A percentile compares a stretch with the other conserved stretches of the same genome.
phyloP scores from a whole-genome alignment of 2,329 filamentous ascomycete species.

The Esteya vermicola region DNA sequence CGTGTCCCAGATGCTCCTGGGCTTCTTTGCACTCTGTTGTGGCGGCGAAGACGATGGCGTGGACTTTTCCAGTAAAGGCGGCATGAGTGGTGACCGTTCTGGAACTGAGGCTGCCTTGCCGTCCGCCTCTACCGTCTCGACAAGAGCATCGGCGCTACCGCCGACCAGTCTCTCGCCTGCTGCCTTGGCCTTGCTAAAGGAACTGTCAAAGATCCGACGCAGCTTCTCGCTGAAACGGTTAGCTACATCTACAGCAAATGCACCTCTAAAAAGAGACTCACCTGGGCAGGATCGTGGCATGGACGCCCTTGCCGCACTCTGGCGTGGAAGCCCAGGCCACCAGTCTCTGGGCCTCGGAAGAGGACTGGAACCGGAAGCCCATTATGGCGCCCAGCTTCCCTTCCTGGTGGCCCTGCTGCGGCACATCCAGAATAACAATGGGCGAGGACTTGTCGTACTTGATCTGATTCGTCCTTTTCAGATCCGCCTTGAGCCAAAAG shows the following conservation, averaged over 20 bases:
- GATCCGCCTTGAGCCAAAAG: conserved; percentile 2
- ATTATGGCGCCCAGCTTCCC: not conserved
- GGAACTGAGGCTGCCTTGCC: not conserved
- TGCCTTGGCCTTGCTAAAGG: not conserved
- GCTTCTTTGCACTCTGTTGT: no score
- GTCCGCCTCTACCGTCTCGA: not conserved
- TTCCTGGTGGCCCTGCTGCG: not conserved
- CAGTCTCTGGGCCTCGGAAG: not conserved
- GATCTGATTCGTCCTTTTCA: not conserved
- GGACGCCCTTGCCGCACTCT: not conserved
- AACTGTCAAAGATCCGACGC: not conserved
- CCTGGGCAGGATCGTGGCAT: no score
- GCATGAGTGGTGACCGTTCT: no score
- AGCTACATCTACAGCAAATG: not conserved
- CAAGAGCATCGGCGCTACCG: not conserved
- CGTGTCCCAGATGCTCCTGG: no score
- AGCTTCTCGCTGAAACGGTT: not conserved
- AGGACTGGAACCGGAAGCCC: conserved; percentile 2
- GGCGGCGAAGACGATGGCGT: no score
- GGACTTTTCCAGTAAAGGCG: no score
- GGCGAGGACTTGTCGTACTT: not conserved
- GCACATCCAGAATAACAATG: not conserved
- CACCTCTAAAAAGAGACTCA: not conserved
- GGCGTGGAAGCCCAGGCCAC: not conserved
- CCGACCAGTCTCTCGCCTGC: not conserved